Evolutionary conservation across 1,284 basidiomycete genomes (phyloP), one percentile per base, ranked within the genome.

Genomic region (Volvariella volvacea): DNA sequence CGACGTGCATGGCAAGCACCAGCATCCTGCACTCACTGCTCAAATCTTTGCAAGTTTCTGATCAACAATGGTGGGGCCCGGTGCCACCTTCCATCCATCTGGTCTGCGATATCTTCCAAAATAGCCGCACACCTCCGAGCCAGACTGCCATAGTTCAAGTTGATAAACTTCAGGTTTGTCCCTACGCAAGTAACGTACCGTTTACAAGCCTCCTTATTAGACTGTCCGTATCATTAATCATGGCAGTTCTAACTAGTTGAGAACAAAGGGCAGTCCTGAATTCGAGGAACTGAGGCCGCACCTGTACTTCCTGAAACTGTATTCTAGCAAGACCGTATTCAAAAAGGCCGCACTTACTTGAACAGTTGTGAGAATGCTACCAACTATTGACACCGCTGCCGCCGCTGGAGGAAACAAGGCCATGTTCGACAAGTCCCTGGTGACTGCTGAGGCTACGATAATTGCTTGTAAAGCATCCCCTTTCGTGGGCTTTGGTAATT

Each of bases 1-100:
- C n/a, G n/a, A n/a, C n/a, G 25, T 19, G 21, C 21, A 12, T 8
- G 10, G 10, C 21, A 40, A 6, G 20, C 15, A 20, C 4, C 22
- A 40, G 15, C 9, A 4, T 17, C 19, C 22, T 31, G n/a, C 9
- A 49, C 62, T 16, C 46, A 75, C 75, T 52, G 47, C 48, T 75
- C 67, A 39, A 74, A 74, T 38, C 65, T 65, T 20, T 58, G 52
- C 30, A 78, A 49, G 40, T 72, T 74, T 41, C 63, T 66, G 6
- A 73, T 42, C 12, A 77, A 53, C 10, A 63, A 55, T 20, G 60
- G 57, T 1, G 74, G 73, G 1, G 73, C 70, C 16, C 56, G 55
- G 15, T 73, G 64, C 66, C 67, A 71, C 43, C 66, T 63, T 34
- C 65, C 73, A 3, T 58, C 61, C 71, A 78, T 76, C 28, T 71